These are phyloP conservation scores for Ceratocystis albifundus DNA, from an alignment of 2,329 filamentous ascomycete genomes.

Conservation along the genomic window DNA sequence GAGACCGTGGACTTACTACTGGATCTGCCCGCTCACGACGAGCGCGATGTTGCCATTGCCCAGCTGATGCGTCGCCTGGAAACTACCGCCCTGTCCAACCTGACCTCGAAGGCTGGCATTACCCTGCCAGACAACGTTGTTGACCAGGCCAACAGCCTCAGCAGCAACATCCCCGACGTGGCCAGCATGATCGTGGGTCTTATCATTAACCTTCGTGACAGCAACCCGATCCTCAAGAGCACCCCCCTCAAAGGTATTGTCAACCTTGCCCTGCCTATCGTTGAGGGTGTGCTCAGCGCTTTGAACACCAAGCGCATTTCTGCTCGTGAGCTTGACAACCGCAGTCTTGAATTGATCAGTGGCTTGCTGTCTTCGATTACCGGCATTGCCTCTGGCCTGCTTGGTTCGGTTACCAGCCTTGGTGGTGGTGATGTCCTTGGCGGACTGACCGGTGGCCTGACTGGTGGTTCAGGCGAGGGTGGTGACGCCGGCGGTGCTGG, in stretches of 20 bases:
- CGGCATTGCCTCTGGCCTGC: not conserved
- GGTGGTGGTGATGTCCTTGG: not conserved
- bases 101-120: conserved; percentile 12
- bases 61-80: not conserved
- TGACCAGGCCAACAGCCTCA: conserved; percentile 8
- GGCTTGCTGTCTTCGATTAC: conserved; percentile 12
- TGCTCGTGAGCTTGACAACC: not conserved
- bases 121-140: conserved; percentile 10
- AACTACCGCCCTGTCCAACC: not conserved
- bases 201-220: conserved; percentile 11
- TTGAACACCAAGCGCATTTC: not conserved
- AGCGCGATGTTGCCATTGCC: not conserved
- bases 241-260: conserved; percentile 16
- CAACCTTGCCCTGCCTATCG: conserved; percentile 9
- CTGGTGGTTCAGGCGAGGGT: not conserved
- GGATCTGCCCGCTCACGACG: too few species aligned
- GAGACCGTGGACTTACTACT: too few species aligned
- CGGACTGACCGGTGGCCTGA: not conserved
- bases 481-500: not conserved
- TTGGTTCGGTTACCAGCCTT: not conserved
- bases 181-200: conserved; percentile 16
- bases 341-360: not conserved
- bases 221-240: not conserved
- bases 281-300: conserved; percentile 18
- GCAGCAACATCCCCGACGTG: conserved; percentile 6